These are phyloP conservation scores for Neltuma alba DNA, from an alignment of 306 rosid genomes.

Conservation along the genomic window DNA sequence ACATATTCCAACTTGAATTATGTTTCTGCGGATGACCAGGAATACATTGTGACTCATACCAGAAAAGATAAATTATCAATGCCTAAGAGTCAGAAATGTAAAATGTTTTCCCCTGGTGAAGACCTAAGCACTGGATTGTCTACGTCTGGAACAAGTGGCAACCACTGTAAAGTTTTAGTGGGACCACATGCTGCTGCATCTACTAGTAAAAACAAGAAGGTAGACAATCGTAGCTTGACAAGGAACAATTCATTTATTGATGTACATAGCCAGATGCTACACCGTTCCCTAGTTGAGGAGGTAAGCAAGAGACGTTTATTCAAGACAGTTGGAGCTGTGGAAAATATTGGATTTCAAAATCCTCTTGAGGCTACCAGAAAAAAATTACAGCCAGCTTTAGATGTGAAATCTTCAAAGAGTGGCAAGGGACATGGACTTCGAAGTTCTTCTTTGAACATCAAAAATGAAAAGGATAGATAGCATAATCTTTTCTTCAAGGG, in stretches of 20 bases:
- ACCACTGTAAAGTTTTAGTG: conserved; percentile 41
- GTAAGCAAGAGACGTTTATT: conserved; percentile 68
- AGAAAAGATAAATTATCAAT: conserved; percentile 50
- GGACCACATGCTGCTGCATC: conserved; percentile 42
- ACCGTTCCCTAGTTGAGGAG: conserved; percentile 78
- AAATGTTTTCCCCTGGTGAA: conserved; percentile 59
- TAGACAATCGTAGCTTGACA: conserved; percentile 47
- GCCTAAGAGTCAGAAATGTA: conserved; percentile 51
- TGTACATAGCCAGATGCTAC: conserved; percentile 70
- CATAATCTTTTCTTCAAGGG: conserved; percentile 1
- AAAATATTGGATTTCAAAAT: conserved; percentile 73
- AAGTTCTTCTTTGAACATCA: conserved; percentile 26
- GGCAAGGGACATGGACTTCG: conserved; percentile 35
- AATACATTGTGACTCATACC: conserved; percentile 33
- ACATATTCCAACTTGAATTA: conserved; percentile 67
- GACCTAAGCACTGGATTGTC: conserved; percentile 33
- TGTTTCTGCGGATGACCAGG: conserved; percentile 51
- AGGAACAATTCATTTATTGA: conserved; percentile 79
- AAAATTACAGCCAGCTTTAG: conserved; percentile 30
- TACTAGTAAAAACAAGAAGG: conserved; percentile 47
- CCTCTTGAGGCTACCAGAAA: conserved; percentile 56
- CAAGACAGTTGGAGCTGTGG: conserved; percentile 81
- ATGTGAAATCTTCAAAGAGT: conserved; percentile 34
- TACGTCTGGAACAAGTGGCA: conserved; percentile 29
- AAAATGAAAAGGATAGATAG: background rate